A percentile compares a stretch with the other conserved stretches of the same genome.
Evolutionary conservation across 495 filamentous ascomycete genomes (phyloP).

Genomic region (Penicillium antarcticum): DNA sequence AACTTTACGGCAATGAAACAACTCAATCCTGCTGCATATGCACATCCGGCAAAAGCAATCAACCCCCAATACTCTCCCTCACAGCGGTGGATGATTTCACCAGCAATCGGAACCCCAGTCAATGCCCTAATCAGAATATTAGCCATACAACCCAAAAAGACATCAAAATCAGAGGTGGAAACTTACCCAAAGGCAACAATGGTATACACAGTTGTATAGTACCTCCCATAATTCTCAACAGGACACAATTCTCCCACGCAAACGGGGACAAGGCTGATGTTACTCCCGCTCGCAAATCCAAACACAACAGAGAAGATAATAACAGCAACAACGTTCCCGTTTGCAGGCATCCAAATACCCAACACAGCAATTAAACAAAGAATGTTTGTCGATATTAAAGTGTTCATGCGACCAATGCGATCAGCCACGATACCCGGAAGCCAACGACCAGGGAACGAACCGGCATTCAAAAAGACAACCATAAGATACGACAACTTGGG

Average conservation of each 20-base stretch:
- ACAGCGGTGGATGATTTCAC: constrained; percentile 39
- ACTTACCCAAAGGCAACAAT: constrained; percentile 54
- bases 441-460: constrained; percentile 45
- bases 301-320: constrained; percentile 57
- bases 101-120: constrained; percentile 78
- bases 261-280: constrained; percentile 57
- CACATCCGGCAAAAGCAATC: constrained; percentile 49
- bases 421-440: constrained; percentile 61
- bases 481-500: constrained; percentile 53
- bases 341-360: constrained; percentile 51
- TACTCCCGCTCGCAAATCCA: constrained; percentile 56
- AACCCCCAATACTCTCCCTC: constrained; percentile 40
- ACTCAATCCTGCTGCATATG: constrained; percentile 44
- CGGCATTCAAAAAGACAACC: constrained; percentile 51
- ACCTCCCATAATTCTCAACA: constrained; percentile 58
- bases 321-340: constrained; percentile 43
- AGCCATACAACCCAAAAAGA: constrained; percentile 29
- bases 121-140: constrained; percentile 35
- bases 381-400: constrained; percentile 47
- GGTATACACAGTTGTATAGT: constrained; percentile 61
- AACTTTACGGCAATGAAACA: constrained; percentile 48
- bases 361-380: constrained; percentile 46
- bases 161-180: no score
- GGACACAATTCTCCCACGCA: constrained; percentile 56
- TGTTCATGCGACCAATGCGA: constrained; percentile 57